Conservation (phyloP, 164 flowering plant species). For the Chimonanthus praecox region DNA sequence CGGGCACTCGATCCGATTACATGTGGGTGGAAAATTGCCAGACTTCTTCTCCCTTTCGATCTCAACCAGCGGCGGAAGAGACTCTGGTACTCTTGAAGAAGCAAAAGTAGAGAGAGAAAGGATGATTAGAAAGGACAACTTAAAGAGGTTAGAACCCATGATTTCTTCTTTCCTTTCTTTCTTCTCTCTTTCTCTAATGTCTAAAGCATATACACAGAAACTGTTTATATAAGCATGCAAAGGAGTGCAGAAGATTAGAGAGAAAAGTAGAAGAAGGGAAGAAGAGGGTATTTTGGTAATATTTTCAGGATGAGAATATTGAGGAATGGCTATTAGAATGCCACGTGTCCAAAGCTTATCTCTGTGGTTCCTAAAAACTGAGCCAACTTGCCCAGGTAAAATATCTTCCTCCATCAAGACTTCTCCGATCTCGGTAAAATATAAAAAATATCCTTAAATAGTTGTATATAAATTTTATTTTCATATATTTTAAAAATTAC, state of each 20-base stretch:
- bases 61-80: background rate
- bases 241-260: background rate
- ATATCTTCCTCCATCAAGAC: too few relatives aligned
- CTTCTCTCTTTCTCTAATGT: too few relatives aligned
- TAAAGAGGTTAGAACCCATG: constrained; percentile 14
- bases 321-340: background rate
- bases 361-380: background rate
- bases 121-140: constrained; percentile 7
- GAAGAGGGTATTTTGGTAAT: background rate
- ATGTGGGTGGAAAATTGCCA: constrained; percentile 40
- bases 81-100: background rate
- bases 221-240: background rate
- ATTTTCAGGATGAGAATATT: background rate
- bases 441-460: too few relatives aligned
- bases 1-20: constrained; percentile 83
- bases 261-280: background rate
- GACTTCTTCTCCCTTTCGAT: background rate
- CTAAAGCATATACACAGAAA: background rate
- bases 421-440: too few relatives aligned
- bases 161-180: background rate
- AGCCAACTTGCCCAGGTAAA: too few relatives aligned
- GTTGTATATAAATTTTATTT: too few relatives aligned
- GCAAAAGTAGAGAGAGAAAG: constrained; percentile 5
- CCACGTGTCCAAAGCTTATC: background rate
- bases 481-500: too few relatives aligned